Base-by-base conservation (phyloP, 2,329 filamentous ascomycete genomes). In the Penicillium sp. region DNA sequence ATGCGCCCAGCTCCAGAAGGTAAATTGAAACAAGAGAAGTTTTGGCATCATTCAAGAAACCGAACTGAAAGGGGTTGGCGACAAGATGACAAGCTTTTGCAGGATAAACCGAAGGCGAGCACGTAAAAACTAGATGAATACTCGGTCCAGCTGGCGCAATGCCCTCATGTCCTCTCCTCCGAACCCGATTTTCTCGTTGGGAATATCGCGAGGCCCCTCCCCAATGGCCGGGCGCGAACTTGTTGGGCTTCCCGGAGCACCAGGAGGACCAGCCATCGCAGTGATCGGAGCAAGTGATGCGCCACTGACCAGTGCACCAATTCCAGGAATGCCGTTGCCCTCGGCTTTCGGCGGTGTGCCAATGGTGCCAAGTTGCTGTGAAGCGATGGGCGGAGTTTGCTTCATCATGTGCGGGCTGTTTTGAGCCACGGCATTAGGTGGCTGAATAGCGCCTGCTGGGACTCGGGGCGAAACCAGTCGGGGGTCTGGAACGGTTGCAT, bases 141-240 rank as follows among this genome's bases (percentile, higher is more conserved):
- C 79, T 19, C 77, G 73, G 70, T 91, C 85, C 46, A 91, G 75
- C 67, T 89, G 85, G 59, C 85, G 80, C 42, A 90, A 71, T 1
- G 86, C 87, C 60, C 86, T 79, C 56, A 81, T 81, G 61, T 90
- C 88, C 68, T 90, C 87, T 31, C 74, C 71, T 16, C 81, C 77
- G 45, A 83, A 84, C 5, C 79, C 81, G 23, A 84, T 71, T 59
- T 83, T 84, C 55, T 83, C 79, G 47, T 77, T 81, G 7, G 81
- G 81, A 46, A 84, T 83, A 63, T 84, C 82, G 51, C 79, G 78
- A 7, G 81, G 77, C 28, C 77, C 77, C 19, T 76, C 75, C 5
- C 63, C 61, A 42, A 55, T 37, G n/a, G 19, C 48, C 18, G 13
- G 49, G 8, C 58, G 47, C 31, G 46, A 23, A 36, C 53, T 39